Evolutionary conservation across 768 basidiomycete species (phyloP).

Genomic region (Panaeolus cyanescens): DNA sequence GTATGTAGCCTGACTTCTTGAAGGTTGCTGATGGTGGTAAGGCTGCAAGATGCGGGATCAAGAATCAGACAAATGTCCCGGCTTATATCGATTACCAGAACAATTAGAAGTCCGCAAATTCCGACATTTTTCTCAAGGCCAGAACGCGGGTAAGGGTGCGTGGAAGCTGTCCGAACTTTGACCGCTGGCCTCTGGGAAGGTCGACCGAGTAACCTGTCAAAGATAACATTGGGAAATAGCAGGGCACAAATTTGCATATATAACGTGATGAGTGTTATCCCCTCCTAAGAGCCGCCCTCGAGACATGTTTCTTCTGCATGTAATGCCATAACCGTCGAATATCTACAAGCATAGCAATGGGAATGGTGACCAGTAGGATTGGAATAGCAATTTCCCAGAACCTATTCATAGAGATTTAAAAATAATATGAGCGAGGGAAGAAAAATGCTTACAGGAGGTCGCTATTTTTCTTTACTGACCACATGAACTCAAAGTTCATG

Average conservation of each 20-base stretch:
- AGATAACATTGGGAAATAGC: too few species aligned
- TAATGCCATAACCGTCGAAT: conserved; percentile 48
- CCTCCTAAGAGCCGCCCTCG: conserved; percentile 22
- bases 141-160: not conserved
- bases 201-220: too few species aligned
- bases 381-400: conserved; percentile 75
- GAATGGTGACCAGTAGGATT: conserved; percentile 56
- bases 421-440: not conserved
- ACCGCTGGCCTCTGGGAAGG: not conserved
- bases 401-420: conserved; percentile 28
- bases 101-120: not conserved
- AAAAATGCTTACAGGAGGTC: conserved; percentile 45
- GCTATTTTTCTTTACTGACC: conserved; percentile 41
- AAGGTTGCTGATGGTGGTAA: not conserved
- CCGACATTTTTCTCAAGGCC: not conserved
- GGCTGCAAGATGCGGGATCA: not conserved
- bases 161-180: not conserved
- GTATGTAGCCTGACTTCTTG: too few species aligned
- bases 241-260: too few species aligned
- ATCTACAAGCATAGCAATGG: conserved; percentile 58
- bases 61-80: not conserved
- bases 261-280: not conserved
- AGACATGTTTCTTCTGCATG: conserved; percentile 41
- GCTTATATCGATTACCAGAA: not conserved
- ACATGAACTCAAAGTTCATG: conserved; percentile 67